phyloP scores from a whole-genome alignment of 306 rosid species.

The Crotalaria pallida region DNA sequence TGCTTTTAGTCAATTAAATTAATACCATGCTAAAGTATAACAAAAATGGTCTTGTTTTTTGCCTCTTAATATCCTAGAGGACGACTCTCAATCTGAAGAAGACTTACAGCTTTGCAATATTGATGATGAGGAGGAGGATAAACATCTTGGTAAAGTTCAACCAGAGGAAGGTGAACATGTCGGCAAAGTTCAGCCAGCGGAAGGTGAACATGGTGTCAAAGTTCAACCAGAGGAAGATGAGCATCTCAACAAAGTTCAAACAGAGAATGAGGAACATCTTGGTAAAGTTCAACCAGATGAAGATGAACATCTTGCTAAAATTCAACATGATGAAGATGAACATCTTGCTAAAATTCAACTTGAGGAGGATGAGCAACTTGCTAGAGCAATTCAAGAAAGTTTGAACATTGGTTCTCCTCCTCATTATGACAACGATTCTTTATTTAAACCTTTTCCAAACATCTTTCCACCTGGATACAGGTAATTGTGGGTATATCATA shows the following conservation, averaged over 20 bases:
- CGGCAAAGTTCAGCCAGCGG: slow-evolving; percentile 39
- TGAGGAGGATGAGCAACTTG: slow-evolving; percentile 90
- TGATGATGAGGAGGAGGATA: slow-evolving; percentile 39
- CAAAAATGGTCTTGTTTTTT: slow-evolving; percentile 14
- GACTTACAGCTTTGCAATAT: slow-evolving; percentile 28
- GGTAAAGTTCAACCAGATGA: slow-evolving; percentile 45
- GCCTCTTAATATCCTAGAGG: slow-evolving; percentile 33
- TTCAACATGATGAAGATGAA: slow-evolving; percentile 48
- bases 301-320: slow-evolving; percentile 36
- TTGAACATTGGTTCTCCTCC: slow-evolving; percentile 60
- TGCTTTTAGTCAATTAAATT: neutral
- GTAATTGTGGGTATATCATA: slow-evolving; percentile 34
- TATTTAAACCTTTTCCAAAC: slow-evolving; percentile 42
- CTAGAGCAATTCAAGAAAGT: slow-evolving; percentile 88
- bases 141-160: slow-evolving; percentile 34
- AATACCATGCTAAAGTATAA: neutral
- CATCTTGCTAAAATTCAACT: slow-evolving; percentile 26
- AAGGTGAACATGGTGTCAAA: slow-evolving; percentile 33
- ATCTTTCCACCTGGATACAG: slow-evolving; percentile 63
- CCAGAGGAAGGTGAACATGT: slow-evolving; percentile 43
- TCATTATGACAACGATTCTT: slow-evolving; percentile 37
- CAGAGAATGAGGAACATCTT: slow-evolving; percentile 37
- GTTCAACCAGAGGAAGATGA: slow-evolving; percentile 23
- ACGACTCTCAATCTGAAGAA: slow-evolving; percentile 51
- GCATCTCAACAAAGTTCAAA: neutral